These are phyloP conservation scores for Myriangium duriaei DNA, from an alignment of 2,329 filamentous ascomycete species.

Conservation along the genomic window DNA sequence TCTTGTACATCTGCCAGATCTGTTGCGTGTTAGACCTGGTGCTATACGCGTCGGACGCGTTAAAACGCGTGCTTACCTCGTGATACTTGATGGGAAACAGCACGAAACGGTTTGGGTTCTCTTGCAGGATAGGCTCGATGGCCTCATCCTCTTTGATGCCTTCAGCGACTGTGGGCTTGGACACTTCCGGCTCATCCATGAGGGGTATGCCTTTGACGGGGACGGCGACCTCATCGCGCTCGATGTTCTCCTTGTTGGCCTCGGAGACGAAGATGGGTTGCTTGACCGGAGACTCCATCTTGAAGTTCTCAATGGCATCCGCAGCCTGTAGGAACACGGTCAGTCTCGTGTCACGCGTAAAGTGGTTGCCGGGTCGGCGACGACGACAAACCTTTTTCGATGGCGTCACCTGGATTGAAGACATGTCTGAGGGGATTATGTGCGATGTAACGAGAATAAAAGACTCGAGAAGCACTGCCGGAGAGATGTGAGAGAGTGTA, in stretches of 20 bases:
- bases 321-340: constrained; percentile 51
- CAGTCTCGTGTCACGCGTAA: constrained; percentile 25
- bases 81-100: constrained; percentile 99
- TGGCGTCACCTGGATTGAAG: constrained; percentile 65
- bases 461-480: constrained; percentile 2
- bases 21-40: constrained; percentile 36
- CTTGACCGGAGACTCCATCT: constrained; percentile 88
- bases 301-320: constrained; percentile 73
- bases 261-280: constrained; percentile 64
- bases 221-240: constrained; percentile 44
- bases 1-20: constrained; percentile 99
- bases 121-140: constrained; percentile 82
- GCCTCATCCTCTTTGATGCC: constrained; percentile 54
- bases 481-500: constrained; percentile 8
- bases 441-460: constrained; percentile 9
- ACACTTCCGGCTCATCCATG: constrained; percentile 21
- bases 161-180: constrained; percentile 41
- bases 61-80: constrained; percentile 57
- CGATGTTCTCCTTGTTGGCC: constrained; percentile 70
- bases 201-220: constrained; percentile 40
- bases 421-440: constrained; percentile 30
- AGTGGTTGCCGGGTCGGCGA: constrained; percentile 24
- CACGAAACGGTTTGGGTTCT: constrained; percentile 93
- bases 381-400: constrained; percentile 54
- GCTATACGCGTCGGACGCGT: constrained; percentile 53